Conservation (phyloP, 164 flowering plant genomes). For the Platanus orientalis region DNA sequence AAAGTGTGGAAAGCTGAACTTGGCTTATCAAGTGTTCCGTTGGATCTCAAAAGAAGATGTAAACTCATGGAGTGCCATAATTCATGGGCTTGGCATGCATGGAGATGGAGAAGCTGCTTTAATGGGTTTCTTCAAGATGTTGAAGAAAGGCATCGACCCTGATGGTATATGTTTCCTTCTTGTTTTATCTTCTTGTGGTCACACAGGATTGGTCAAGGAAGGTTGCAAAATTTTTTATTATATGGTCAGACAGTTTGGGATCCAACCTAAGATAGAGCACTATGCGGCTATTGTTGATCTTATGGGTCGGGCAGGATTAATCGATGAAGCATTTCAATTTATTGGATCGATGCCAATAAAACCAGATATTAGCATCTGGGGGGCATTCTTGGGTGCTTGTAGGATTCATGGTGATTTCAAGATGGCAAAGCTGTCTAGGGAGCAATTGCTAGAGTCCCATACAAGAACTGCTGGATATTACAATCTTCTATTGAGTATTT, state of each 20-base stretch:
- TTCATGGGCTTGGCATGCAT: constrained; percentile 20
- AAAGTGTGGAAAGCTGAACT: constrained; percentile 15
- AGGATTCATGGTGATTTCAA: constrained; percentile 11
- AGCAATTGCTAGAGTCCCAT: not conserved
- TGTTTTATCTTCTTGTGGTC: constrained; percentile 13
- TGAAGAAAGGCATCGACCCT: constrained; percentile 18
- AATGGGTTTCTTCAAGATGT: constrained; percentile 20
- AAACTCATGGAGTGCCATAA: constrained; percentile 17
- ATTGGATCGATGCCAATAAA: constrained; percentile 11
- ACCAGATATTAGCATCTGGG: constrained; percentile 14
- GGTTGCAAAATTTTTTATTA: constrained; percentile 9
- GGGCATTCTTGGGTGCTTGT: constrained; percentile 19
- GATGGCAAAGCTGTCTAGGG: constrained; percentile 1
- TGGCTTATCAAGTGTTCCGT: constrained; percentile 8
- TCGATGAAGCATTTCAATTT: constrained; percentile 17
- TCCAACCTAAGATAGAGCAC: constrained; percentile 17
- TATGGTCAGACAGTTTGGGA: constrained; percentile 11
- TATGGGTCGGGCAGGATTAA: constrained; percentile 15
- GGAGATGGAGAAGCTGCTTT: constrained; percentile 14
- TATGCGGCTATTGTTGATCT: constrained; percentile 14
- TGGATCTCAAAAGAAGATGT: constrained; percentile 7
- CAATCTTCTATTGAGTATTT: not conserved
- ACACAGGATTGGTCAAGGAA: constrained; percentile 12
- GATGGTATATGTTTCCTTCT: constrained; percentile 15
- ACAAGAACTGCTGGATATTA: too few species aligned